These are phyloP conservation scores for Chaetothyriales sp. DNA, from an alignment of 2,329 filamentous ascomycete species.

Conservation along the genomic window DNA sequence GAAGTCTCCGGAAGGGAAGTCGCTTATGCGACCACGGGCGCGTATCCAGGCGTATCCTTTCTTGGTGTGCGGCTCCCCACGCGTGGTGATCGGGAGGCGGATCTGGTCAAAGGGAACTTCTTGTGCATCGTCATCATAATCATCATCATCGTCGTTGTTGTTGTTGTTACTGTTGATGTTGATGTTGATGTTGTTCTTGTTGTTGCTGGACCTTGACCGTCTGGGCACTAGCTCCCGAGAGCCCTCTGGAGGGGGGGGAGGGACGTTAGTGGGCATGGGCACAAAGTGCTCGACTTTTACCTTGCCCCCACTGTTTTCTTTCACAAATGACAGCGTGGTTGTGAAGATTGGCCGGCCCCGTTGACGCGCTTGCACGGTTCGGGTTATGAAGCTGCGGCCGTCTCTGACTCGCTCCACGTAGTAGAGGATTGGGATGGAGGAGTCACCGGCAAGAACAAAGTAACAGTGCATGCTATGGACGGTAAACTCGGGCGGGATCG, in stretches of 20 bases:
- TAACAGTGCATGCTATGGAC: slow-evolving; percentile 98
- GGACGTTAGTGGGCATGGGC: slow-evolving; percentile 37
- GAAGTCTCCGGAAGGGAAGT: slow-evolving; percentile 14
- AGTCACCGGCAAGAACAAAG: slow-evolving; percentile 83
- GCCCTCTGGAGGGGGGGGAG: too few relatives aligned
- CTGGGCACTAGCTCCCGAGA: background rate
- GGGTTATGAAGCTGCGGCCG: slow-evolving; percentile 75
- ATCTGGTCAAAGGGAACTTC: slow-evolving; percentile 26
- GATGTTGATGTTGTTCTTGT: too few relatives aligned
- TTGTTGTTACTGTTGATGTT: background rate
- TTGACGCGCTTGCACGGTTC: slow-evolving; percentile 92
- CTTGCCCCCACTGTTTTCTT: slow-evolving; percentile 43
- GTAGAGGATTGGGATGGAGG: slow-evolving; percentile 76
- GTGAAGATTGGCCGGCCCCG: slow-evolving; percentile 85
- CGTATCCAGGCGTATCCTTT: slow-evolving; percentile 45
- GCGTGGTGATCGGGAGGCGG: slow-evolving; percentile 31
- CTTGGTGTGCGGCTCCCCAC: slow-evolving; percentile 46
- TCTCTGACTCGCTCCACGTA: slow-evolving; percentile 90
- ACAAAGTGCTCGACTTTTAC: slow-evolving; percentile 51
- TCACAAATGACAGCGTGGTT: slow-evolving; percentile 79
- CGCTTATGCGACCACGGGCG: slow-evolving; percentile 22
- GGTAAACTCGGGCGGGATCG: slow-evolving; percentile 63
- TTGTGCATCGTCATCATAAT: background rate
- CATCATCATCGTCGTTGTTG: background rate
- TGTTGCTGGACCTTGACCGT: too few relatives aligned